A percentile compares a stretch with the other conserved stretches of the same genome.
phyloP scores from a whole-genome alignment of 441 rosid species.

The Pelargonium fulgidum region DNA sequence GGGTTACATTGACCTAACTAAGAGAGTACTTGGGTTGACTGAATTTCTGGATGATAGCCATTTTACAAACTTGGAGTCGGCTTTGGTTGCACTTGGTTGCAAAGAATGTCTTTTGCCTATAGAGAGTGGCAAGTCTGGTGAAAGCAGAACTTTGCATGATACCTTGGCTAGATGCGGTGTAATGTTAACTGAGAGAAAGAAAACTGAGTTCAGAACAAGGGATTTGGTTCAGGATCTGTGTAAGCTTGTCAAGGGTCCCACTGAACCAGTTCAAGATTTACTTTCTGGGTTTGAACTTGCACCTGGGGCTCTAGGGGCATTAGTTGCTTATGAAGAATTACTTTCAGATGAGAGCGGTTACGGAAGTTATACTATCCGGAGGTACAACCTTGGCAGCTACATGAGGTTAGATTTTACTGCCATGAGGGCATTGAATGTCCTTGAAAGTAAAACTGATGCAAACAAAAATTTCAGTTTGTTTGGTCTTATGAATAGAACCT shows the following conservation, averaged over 20 bases:
- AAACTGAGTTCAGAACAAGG: conserved; percentile 73
- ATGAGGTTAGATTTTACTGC: conserved; percentile 95
- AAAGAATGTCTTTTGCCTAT: conserved; percentile 89
- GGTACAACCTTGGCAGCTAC: conserved; percentile 63
- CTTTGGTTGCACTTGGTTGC: conserved; percentile 86
- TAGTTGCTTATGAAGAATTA: conserved; percentile 72
- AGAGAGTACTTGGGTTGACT: conserved; percentile 69
- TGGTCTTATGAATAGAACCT: conserved; percentile 97
- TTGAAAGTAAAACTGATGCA: conserved; percentile 94
- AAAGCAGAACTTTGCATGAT: conserved; percentile 52
- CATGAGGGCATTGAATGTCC: conserved; percentile 86
- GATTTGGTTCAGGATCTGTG: conserved; percentile 85
- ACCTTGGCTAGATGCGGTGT: conserved; percentile 64
- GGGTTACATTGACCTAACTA: conserved; percentile 78
- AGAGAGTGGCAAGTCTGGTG: conserved; percentile 56
- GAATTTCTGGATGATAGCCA: conserved; percentile 94
- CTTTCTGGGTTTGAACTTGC: conserved; percentile 79
- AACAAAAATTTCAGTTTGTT: conserved; percentile 93
- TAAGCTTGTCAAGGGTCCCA: conserved; percentile 77
- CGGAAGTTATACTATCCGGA: conserved; percentile 58
- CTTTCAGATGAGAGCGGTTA: conserved; percentile 78
- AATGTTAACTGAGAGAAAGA: conserved; percentile 88
- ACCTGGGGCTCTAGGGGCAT: conserved; percentile 76
- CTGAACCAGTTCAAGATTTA: conserved; percentile 80
- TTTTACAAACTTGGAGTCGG: conserved; percentile 83